phyloP scores from a whole-genome alignment of 2,329 filamentous ascomycete genomes.

The Stachybotrys echinatus region DNA sequence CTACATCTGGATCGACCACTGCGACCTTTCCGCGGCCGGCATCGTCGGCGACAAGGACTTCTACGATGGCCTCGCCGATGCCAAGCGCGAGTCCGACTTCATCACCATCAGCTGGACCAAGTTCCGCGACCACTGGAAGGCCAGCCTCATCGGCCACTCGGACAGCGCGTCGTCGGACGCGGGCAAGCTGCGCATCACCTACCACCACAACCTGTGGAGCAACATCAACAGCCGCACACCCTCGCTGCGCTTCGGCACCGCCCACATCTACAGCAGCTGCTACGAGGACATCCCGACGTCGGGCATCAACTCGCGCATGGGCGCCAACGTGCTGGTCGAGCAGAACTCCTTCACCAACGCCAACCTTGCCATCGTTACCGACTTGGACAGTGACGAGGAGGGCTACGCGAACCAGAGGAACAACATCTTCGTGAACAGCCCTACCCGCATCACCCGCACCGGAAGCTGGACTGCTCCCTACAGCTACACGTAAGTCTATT shows the following conservation, averaged over 20 bases:
- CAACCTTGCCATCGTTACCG: constrained; percentile 32
- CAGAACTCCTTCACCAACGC: constrained; percentile 40
- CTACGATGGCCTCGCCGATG: constrained; percentile 55
- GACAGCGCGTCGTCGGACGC: constrained; percentile 47
- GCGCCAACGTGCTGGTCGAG: constrained; percentile 48
- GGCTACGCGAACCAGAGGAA: constrained; percentile 38
- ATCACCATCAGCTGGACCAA: constrained; percentile 30
- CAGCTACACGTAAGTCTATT: constrained; percentile 25
- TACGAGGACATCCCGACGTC: constrained; percentile 36
- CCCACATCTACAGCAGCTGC: constrained; percentile 51
- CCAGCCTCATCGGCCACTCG: constrained; percentile 53
- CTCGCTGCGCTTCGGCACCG: constrained; percentile 52
- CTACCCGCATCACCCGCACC: constrained; percentile 25
- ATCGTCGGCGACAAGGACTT: constrained; percentile 51
- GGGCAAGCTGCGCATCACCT: constrained; percentile 51
- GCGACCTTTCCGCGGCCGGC: constrained; percentile 46
- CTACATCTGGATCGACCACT: constrained; percentile 54
- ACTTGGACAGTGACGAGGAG: constrained; percentile 37
- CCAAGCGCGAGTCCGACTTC: constrained; percentile 52
- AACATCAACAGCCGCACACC: constrained; percentile 49
- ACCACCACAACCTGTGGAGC: constrained; percentile 48
- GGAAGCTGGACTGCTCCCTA: constrained; percentile 26
- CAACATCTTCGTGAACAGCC: constrained; percentile 37
- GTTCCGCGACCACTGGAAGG: constrained; percentile 48
- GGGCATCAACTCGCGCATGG: constrained; percentile 48